Conservation (phyloP, 805 yeast species). For the Wilhelminamyces savonicus region DNA sequence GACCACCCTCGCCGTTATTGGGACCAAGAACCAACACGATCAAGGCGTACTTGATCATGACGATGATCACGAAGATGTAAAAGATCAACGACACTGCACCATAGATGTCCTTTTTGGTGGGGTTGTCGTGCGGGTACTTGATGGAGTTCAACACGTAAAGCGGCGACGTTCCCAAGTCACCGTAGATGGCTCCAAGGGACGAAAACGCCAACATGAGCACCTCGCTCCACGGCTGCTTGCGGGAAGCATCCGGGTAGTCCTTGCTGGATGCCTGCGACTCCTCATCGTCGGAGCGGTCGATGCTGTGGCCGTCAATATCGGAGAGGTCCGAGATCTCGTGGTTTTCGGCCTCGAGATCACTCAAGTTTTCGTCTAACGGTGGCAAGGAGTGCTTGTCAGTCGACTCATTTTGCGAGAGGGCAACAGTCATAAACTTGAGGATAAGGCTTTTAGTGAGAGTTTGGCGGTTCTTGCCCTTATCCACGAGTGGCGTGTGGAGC, state of each 20-base stretch:
- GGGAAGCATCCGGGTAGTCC: neutral
- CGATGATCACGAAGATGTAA: constrained; percentile 49
- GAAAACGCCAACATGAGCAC: constrained; percentile 28
- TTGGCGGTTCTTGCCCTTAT: too few species aligned
- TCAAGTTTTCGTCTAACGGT: too few species aligned
- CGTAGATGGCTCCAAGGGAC: constrained; percentile 59
- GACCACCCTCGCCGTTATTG: constrained; percentile 59
- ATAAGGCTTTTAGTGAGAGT: too few species aligned
- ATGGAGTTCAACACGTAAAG: constrained; percentile 40
- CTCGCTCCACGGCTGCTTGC: constrained; percentile 13
- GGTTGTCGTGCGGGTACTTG: constrained; percentile 19
- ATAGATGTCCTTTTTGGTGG: constrained; percentile 33
- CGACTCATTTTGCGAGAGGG: too few species aligned
- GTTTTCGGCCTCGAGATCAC: too few species aligned
- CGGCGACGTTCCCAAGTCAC: constrained; percentile 61
- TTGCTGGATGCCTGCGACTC: neutral
- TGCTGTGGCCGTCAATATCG: too few species aligned
- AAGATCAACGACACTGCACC: constrained; percentile 51
- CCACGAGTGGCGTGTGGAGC: too few species aligned
- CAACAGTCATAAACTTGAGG: too few species aligned
- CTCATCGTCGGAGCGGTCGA: too few species aligned
- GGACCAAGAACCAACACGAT: constrained; percentile 47
- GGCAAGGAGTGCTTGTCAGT: too few species aligned
- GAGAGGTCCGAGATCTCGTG: too few species aligned
- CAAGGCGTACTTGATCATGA: constrained; percentile 44